Base-by-base conservation (phyloP, 495 filamentous ascomycete species). In the Penicillium samsonianum region DNA sequence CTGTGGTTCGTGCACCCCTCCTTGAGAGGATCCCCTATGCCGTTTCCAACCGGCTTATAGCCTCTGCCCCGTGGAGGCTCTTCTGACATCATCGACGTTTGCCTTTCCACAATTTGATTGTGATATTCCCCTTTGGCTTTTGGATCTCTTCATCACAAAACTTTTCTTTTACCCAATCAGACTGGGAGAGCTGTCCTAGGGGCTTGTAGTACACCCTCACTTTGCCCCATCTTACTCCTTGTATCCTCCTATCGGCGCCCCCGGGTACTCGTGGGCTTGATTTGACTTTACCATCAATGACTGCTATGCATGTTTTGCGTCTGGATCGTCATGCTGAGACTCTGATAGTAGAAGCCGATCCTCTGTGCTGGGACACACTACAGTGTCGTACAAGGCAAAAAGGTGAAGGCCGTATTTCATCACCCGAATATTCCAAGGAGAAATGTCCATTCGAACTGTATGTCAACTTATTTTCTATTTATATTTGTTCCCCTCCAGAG, bases 1-100 rank as follows among this genome's bases (percentile, higher is more conserved):
- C 5, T 37, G 49, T 54, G 61, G 58, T 60, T 63, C 60, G 56
- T 60, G 46, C 56, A 54, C 46, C 30, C 55, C 42, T 47, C 35
- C 6, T 38, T 38, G 1, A n/a, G 26, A 45, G 10, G 37, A 20
- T 10, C 49, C 26, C 42, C 17, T 46, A 9, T 10, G 16, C 20
- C 11, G 11, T 19, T 50, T 42, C 7, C 14, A 37, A 35, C 31
- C 22, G 25, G 45, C 44, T 31, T 38, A 25, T 43, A 44, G 50
- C 51, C 47, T 19, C 30, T 59, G 41, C 12, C 30, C 5, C 19
- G 51, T 53, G 33, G 25, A 33, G 23, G 23, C 14, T 22, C 20
- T 28, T 43, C 47, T 63, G 57, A 63, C 61, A 60, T 63, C 61
- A 63, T 57, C 25, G 26, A 44, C 4, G 4, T 26, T 14, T 37